Evolutionary conservation across 208 protist genomes (phyloP).

Genomic region (Crithidia fasciculata): DNA sequence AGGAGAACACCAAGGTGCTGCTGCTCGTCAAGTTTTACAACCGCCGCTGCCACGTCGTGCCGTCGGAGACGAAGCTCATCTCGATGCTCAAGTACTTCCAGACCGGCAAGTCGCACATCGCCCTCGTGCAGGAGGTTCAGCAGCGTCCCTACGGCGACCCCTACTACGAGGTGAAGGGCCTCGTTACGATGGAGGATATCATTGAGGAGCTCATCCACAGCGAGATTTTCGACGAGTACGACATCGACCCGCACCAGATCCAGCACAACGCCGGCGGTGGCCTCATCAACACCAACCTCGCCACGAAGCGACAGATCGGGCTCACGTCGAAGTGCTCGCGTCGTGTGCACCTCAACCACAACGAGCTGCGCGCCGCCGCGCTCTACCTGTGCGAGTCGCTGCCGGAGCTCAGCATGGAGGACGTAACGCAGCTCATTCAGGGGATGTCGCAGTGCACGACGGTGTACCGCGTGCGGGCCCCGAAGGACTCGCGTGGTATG

Average conservation of each 20-base stretch:
- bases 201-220: constrained; percentile 97
- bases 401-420: constrained; percentile 70
- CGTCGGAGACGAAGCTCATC: constrained; percentile 91
- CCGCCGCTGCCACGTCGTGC: constrained; percentile 85
- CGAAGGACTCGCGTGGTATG: constrained; percentile 78
- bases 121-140: constrained; percentile 92
- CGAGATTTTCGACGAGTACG: constrained; percentile 98
- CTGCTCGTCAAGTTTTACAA: constrained; percentile 95
- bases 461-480: constrained; percentile 78
- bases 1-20: constrained; percentile 93
- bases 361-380: constrained; percentile 83
- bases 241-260: constrained; percentile 65
- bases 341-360: constrained; percentile 76
- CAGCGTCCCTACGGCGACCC: constrained; percentile 91
- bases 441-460: constrained; percentile 62
- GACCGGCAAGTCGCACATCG: constrained; percentile 93
- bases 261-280: constrained; percentile 13
- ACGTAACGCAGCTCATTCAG: constrained; percentile 51
- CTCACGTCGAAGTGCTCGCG: constrained; percentile 80
- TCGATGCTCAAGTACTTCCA: constrained; percentile 96
- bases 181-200: constrained; percentile 97
- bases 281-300: constrained; percentile 12
- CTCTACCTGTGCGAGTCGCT: constrained; percentile 87
- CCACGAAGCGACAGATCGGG: constrained; percentile 69
- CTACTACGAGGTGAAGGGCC: constrained; percentile 94